These are phyloP conservation scores for Cryphonectria radicalis DNA, from an alignment of 2,329 filamentous ascomycete genomes.

Conservation along the genomic window DNA sequence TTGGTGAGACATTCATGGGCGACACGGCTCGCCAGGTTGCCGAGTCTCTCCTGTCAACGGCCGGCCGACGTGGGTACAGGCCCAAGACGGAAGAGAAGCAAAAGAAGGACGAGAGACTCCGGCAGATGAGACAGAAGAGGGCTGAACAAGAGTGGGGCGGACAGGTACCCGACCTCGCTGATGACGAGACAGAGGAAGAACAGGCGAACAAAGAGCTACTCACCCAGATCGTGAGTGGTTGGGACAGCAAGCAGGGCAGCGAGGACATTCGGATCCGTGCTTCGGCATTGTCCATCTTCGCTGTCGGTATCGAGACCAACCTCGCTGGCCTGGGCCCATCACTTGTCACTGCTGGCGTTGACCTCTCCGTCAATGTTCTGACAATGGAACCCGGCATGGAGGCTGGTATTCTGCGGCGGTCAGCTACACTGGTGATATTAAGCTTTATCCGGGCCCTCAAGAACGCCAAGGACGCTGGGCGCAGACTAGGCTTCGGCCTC, in stretches of 20 bases:
- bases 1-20: conserved; percentile 60
- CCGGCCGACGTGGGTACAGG: conserved; percentile 65
- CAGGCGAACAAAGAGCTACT: conserved; percentile 55
- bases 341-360: conserved; percentile 60
- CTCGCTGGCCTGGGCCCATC: conserved; percentile 58
- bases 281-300: conserved; percentile 70
- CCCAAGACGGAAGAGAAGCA: conserved; percentile 63
- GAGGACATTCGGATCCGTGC: conserved; percentile 73
- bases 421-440: conserved; percentile 67
- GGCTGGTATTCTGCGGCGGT: conserved; percentile 67
- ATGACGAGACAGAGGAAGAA: conserved; percentile 49
- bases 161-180: conserved; percentile 52
- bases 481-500: conserved; percentile 56
- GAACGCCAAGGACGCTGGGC: conserved; percentile 51
- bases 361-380: conserved; percentile 66
- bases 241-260: conserved; percentile 67
- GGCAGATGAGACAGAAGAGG: conserved; percentile 53
- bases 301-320: conserved; percentile 63
- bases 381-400: conserved; percentile 63
- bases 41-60: conserved; percentile 65
- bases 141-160: conserved; percentile 61
- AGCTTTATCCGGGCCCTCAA: conserved; percentile 65
- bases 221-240: conserved; percentile 65
- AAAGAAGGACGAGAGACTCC: conserved; percentile 52
- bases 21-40: conserved; percentile 56